Evolutionary conservation across 345 rosid genomes (phyloP).

Genomic region (Dipteronia sinensis): DNA sequence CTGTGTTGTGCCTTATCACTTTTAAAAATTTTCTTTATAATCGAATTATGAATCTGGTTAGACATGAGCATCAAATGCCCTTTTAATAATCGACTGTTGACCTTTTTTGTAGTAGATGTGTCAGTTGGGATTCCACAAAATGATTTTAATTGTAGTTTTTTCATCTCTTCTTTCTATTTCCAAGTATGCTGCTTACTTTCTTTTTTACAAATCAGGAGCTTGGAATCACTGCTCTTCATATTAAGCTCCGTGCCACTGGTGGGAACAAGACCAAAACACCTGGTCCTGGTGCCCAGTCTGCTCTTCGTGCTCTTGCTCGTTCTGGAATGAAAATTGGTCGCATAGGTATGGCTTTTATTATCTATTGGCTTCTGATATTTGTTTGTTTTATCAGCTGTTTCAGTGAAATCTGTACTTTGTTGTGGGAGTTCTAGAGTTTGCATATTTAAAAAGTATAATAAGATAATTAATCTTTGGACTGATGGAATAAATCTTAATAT

Average conservation of each 20-base stretch:
- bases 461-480: no score
- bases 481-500: no score
- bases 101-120: background rate
- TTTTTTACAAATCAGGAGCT: conserved; percentile 47
- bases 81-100: background rate
- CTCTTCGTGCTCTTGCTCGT: conserved; percentile 82
- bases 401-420: background rate
- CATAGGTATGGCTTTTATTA: conserved; percentile 45
- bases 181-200: background rate
- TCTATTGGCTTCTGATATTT: background rate
- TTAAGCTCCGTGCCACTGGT: conserved; percentile 83
- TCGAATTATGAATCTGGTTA: background rate
- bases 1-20: background rate
- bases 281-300: conserved; percentile 92
- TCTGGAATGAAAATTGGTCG: conserved; percentile 89
- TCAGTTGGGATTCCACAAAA: background rate
- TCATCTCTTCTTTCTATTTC: background rate
- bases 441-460: background rate
- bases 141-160: background rate
- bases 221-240: conserved; percentile 75
- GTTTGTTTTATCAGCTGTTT: background rate
- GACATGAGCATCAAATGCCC: background rate
- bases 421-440: background rate
- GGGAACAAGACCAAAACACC: conserved; percentile 92
- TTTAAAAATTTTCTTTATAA: background rate